Evolutionary conservation across 352 stramenopile genomes (phyloP).

Genomic region (Phytophthora cactorum): DNA sequence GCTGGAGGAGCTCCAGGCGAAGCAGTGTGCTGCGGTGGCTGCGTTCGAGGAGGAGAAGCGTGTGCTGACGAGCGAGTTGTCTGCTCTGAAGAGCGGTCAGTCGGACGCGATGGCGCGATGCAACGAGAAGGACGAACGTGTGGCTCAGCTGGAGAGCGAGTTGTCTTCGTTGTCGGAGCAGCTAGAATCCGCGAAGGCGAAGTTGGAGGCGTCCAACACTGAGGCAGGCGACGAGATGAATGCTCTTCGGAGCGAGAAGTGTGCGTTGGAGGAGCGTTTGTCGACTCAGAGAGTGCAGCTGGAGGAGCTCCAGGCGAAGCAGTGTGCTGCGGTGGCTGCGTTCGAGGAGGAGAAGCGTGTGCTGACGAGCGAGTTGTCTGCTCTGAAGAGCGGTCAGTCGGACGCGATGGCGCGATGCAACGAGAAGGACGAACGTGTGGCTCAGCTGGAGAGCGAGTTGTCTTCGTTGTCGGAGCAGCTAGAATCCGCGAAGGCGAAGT

Average conservation of each 20-base stretch:
- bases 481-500: slow-evolving; percentile 4
- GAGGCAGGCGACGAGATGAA: slow-evolving; percentile 12
- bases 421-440: no score
- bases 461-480: slow-evolving; percentile 7
- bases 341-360: slow-evolving; percentile 22
- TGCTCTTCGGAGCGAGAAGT: slow-evolving; percentile 9
- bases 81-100: no score
- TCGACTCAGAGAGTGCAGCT: slow-evolving; percentile 5
- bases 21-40: slow-evolving; percentile 20
- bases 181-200: slow-evolving; percentile 4
- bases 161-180: slow-evolving; percentile 7
- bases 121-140: no score
- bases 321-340: slow-evolving; percentile 10
- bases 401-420: no score
- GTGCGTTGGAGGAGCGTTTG: slow-evolving; percentile 17
- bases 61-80: slow-evolving; percentile 32
- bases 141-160: slow-evolving; percentile 12
- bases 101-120: no score
- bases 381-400: slow-evolving; percentile 13
- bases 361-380: slow-evolving; percentile 10
- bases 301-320: slow-evolving; percentile 5
- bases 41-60: slow-evolving; percentile 32
- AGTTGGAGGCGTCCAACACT: slow-evolving; percentile 11
- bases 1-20: slow-evolving; percentile 15
- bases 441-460: slow-evolving; percentile 12